Conservation (phyloP, 1,284 basidiomycete genomes). For the Paramarasmius palmivorus region DNA sequence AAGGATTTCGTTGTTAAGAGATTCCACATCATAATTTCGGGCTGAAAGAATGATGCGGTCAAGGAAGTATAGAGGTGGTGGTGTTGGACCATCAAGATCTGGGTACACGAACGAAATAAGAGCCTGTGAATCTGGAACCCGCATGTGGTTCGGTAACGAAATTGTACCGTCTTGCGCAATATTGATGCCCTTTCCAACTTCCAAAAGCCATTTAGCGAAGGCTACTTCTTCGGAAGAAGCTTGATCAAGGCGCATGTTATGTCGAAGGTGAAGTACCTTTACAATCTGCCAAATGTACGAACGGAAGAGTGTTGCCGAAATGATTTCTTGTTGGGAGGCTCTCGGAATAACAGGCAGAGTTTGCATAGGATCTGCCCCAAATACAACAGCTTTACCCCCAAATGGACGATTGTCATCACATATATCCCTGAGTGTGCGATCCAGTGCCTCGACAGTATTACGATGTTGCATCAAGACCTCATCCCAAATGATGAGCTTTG, state of each 20-base stretch:
- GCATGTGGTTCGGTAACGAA: conserved; percentile 28
- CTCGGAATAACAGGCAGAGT: conserved; percentile 29
- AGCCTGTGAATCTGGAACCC: conserved; percentile 13
- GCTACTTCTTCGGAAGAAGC: conserved; percentile 21
- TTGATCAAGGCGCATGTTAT: conserved; percentile 38
- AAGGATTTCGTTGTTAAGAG: conserved; percentile 32
- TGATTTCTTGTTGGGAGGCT: conserved; percentile 34
- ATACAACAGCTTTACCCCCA: conserved; percentile 38
- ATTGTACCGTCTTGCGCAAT: conserved; percentile 10
- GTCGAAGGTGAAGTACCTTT: conserved; percentile 26
- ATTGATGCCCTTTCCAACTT: conserved; percentile 37
- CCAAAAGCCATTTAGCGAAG: conserved; percentile 42
- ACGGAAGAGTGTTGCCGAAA: conserved; percentile 30
- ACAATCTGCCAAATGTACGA: conserved; percentile 37
- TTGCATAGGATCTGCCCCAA: conserved; percentile 42
- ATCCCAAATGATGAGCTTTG: conserved; percentile 39
- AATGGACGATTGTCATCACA: conserved; percentile 27
- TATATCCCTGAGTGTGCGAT: conserved; percentile 31
- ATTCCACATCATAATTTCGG: conserved; percentile 34
- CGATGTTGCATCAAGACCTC: conserved; percentile 37
- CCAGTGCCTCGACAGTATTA: conserved; percentile 31
- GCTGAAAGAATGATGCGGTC: conserved; percentile 36
- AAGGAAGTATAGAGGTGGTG: conserved; percentile 33
- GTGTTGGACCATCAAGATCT: conserved; percentile 11
- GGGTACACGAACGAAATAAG: conserved; percentile 12